Base-by-base conservation (phyloP, 371 early-diverging fungal species). In the Racocetra persica region DNA sequence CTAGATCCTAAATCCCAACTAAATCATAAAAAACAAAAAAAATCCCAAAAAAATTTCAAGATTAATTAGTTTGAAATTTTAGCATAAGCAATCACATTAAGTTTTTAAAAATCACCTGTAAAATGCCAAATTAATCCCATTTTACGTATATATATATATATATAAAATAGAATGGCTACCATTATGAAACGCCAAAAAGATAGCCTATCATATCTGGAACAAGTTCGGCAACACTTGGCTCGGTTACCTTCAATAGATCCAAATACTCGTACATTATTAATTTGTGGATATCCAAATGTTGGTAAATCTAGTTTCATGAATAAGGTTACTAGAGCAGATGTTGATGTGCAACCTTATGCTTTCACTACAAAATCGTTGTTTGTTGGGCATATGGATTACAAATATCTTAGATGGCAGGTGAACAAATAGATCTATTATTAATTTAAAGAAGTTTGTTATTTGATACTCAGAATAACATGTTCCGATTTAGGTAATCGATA, bases 321-420 rank as follows among this genome's bases (percentile, higher is more conserved):
- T 94, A 99, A 99, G 89, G 92, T 99, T 54, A 98, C 99, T 13
- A 93, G 99, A 83, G 99, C 99, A 36, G 98, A 99, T 84, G 99
- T 99, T 20, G 99, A 99, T 82, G 99, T 99, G 2, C 99, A 99
- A 88, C 99, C 99, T 22, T 99, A 99, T 87, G 99, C 99, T 38
- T 99, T 99, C 91, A 99, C 99, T 54, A 99, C 99, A 78, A 99
- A 99, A 90, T 97, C 97, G 18, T 90, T 99, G 81, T 99, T 99
- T 89, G 99, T 99, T 36, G 99, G 99, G 60, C 99, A 99, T 87
- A 99, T 99, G 99, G 99, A 99, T 87, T 99, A 99, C 93, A 97
- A 98, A 86, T 98, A 99, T 87, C 91, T 99, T 87, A 90, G 99
- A 86, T 99, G 99, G 99, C 99, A 99, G 89, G 94, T 91, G 67